Evolutionary conservation across 495 filamentous ascomycete genomes (phyloP), one percentile per base, ranked within the genome.

Genomic region (Talaromyces wortmannii): DNA sequence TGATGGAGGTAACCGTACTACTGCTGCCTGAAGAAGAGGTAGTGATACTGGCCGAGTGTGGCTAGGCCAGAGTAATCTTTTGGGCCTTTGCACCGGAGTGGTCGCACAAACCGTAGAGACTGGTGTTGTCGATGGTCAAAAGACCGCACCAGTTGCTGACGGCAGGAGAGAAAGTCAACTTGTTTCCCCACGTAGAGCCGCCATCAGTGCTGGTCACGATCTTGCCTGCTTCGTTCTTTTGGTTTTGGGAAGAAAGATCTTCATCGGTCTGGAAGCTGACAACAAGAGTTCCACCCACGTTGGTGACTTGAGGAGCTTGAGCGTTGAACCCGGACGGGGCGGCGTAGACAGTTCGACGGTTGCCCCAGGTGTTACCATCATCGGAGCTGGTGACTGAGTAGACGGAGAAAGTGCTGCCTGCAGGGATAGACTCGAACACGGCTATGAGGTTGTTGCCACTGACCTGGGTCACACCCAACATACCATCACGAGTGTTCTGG

Each of bases 181-280:
- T 67, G 29, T 60, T 59, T 2, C 63, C 64, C 75, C 75, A 77
- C 0, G 65, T 72, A 13, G 6, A 42, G 0, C 72, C 74, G 11
- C 64, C 66, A 54, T 75, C 66, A 12, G 60, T 58, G 54, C 69
- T 76, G 0, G 68, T 71, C 31, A 78, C 45, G 15, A 77, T 55
- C 57, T 72, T 63, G 29, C 23, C 59, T 29, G 64, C 57, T 48
- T 53, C 63, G 18, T 63, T 61, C 0, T 45, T 44, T 16, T 55
- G 55, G 23, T 17, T 30, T 13, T 8, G 17, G 16, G 16, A 23
- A 10, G 16, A 31, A 52, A 55, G 6, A 56, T 78, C 77, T 56
- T 82, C 78, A 49, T 82, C 72, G 11, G 77, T 82, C 69, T 76
- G 72, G 55, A 82, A 81, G 57, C 72, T 78, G 0, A 67, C 68